Evolutionary conservation across 2,329 filamentous ascomycete genomes (phyloP), one percentile per base, ranked within the genome.

Genomic region (Amauroascus niger): DNA sequence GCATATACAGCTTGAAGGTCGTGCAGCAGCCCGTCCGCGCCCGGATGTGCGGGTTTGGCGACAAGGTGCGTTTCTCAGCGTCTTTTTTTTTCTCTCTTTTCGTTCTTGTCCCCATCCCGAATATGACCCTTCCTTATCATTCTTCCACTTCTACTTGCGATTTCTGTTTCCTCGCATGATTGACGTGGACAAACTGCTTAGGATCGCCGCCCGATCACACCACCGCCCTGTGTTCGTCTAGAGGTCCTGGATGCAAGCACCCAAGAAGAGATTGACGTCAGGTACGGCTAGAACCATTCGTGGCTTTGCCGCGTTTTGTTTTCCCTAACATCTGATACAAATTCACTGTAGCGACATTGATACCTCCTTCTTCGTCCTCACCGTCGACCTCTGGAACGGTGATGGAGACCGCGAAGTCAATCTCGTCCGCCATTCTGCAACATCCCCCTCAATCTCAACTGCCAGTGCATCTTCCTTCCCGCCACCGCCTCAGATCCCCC

Each of bases 1-100:
- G 71, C 28, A 69, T 69, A 41, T 75, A 70, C 69, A 86, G 83
- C 57, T 78, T 95, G 49, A 76, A 84, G 60, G 88, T 96, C 56
- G 83, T 87, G 60, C 93, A 98, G 73, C 89, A 97, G 69, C 93
- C 93, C 49, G 79, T 88, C 63, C 83, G 93, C 63, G 93, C 93
- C 60, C 87, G 93, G 57, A 97, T 97, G 93, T 98, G 93, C 74
- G 93, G 93, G 6, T 98, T 97, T 73, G 93, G 93, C 58, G 93
- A 98, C 75, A 98, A 97, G 79, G 88, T 93, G 72, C 54, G 74
- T 43, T 20, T 14, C 24, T 28, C 3, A 16, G 18, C 11, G 18
- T 22, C 24, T 2, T 35, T n/a, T n/a, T n/a, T n/a, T n/a, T n/a
- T n/a, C n/a, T n/a, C n/a, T n/a, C n/a, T n/a, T n/a, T n/a, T n/a